Base-by-base conservation (phyloP, 2,329 filamentous ascomycete species). In the Beauveria rudraprayagi region DNA sequence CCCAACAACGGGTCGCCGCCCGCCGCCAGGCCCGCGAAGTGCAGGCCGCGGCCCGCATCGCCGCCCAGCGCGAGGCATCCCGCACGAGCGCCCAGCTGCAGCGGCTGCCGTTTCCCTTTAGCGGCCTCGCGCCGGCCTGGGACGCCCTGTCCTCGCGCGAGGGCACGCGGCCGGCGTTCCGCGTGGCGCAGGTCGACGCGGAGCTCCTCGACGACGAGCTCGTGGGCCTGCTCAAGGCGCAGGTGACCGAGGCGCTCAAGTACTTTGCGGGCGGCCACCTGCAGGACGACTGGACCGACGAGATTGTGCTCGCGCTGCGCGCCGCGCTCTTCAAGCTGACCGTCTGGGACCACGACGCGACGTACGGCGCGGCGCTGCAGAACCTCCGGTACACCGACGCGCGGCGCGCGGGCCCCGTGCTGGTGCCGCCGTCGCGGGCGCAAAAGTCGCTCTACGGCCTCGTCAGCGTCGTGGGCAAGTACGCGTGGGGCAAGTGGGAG, bases 341-440 rank as follows among this genome's bases (percentile, higher is more conserved):
- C 17, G 87, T 99, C 62, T 99, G 94, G 94, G 92, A 97, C 73
- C 91, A 97, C 73, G 88, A 96, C 72, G 91, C 94, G 44, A 95
- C 90, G 5, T 97, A 99, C 73, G 94, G 94, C 63, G 94, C 94
- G 11, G 87, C 91, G 41, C 79, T 99, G 55, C 94, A 99, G 74
- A 96, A 96, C 65, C 81, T 99, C 30, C 87, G 87, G 70, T 97
- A 93, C 70, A 89, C 90, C 11, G 93, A 97, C 71, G 92, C 92
- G 54, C 83, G 93, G 64, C 81, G 80, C 58, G 75, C 75, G 52
- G 84, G 84, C 10, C 76, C 84, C 0, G 83, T 88, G 28, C 76
- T 89, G 56, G 82, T 84, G 14, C 77, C 88, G 17, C 92, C 93
- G 0, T 89, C 87, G n/a, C 85, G 77, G 66, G 86, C 82, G 81